These are phyloP conservation scores for Abrus precatorius DNA, from an alignment of 306 rosid genomes.

Conservation along the genomic window DNA sequence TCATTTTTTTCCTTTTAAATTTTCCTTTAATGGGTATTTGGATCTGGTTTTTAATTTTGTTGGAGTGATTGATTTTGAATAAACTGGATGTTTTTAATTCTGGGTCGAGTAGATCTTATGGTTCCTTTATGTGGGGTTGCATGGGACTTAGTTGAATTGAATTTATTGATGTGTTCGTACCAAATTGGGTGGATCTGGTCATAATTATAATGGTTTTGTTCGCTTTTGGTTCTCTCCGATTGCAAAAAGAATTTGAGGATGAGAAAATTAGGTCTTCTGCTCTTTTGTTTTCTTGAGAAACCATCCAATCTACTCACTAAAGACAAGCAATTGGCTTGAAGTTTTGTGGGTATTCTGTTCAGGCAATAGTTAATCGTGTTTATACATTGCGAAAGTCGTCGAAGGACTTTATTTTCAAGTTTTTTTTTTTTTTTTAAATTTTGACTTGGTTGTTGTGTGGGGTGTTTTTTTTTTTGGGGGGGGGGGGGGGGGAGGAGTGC, in stretches of 20 bases:
- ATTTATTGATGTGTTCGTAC: not conserved
- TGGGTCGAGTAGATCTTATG: slow-evolving; percentile 43
- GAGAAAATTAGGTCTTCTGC: not conserved
- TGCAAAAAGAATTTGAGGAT: slow-evolving; percentile 23
- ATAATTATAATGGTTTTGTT: not conserved
- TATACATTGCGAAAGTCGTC: not conserved
- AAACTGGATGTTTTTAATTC: slow-evolving; percentile 9
- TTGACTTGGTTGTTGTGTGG: slow-evolving; percentile 1
- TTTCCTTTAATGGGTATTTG: slow-evolving; percentile 20
- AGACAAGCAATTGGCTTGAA: not conserved
- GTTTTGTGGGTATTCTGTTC: slow-evolving; percentile 9
- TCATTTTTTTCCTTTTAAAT: not conserved
- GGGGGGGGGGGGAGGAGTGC: not conserved
- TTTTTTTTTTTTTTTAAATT: not conserved
- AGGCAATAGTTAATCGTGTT: slow-evolving; percentile 23
- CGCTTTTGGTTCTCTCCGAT: slow-evolving; percentile 4
- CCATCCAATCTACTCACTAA: not conserved
- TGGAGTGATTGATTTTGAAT: slow-evolving; percentile 17
- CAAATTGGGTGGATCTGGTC: slow-evolving; percentile 40
- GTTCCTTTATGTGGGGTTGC: not conserved
- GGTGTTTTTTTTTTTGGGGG: no score
- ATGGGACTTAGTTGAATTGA: slow-evolving; percentile 16
- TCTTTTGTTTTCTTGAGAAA: not conserved
- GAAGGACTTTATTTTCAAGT: slow-evolving; percentile 4
- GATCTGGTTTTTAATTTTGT: slow-evolving; percentile 42